These are phyloP conservation scores for Aspergillus glaucus DNA, from an alignment of 2,329 filamentous ascomycete genomes.

Conservation along the genomic window DNA sequence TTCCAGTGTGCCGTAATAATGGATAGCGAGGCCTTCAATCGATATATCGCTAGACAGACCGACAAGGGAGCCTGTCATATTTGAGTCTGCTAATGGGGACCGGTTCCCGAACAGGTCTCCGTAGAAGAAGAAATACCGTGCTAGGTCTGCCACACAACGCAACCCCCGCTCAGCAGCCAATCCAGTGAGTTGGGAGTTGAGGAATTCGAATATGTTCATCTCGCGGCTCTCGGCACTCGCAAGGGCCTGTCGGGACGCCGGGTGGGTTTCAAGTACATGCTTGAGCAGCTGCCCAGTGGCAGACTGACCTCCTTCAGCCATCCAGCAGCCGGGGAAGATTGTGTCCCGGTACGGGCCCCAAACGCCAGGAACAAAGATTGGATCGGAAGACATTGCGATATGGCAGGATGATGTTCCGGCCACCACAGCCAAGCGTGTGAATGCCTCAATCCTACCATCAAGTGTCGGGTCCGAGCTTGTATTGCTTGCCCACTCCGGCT, in stretches of 20 bases:
- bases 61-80: constrained; percentile 82
- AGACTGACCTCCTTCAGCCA: constrained; percentile 90
- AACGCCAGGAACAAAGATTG: constrained; percentile 85
- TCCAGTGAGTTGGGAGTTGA: constrained; percentile 49
- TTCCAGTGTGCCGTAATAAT: constrained; percentile 93
- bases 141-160: constrained; percentile 62
- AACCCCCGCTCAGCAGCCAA: not conserved
- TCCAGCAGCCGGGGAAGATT: constrained; percentile 79
- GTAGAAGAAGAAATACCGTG: constrained; percentile 92
- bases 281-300: constrained; percentile 86
- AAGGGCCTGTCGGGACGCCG: constrained; percentile 70
- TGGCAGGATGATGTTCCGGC: constrained; percentile 96
- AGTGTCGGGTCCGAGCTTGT: constrained; percentile 60
- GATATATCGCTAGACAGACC: constrained; percentile 79
- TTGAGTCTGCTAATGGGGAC: constrained; percentile 80
- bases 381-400: constrained; percentile 81
- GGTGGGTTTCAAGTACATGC: constrained; percentile 86
- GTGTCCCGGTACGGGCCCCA: constrained; percentile 95
- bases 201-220: constrained; percentile 83
- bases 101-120: constrained; percentile 93
- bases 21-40: constrained; percentile 74
- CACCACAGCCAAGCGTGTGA: constrained; percentile 80
- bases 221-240: constrained; percentile 70
- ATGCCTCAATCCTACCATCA: constrained; percentile 71
- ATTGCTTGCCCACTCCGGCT: constrained; percentile 47